Evolutionary conservation across 495 filamentous ascomycete genomes (phyloP), one percentile per base, ranked within the genome.

Genomic region (Trypethelium eluteriae): DNA sequence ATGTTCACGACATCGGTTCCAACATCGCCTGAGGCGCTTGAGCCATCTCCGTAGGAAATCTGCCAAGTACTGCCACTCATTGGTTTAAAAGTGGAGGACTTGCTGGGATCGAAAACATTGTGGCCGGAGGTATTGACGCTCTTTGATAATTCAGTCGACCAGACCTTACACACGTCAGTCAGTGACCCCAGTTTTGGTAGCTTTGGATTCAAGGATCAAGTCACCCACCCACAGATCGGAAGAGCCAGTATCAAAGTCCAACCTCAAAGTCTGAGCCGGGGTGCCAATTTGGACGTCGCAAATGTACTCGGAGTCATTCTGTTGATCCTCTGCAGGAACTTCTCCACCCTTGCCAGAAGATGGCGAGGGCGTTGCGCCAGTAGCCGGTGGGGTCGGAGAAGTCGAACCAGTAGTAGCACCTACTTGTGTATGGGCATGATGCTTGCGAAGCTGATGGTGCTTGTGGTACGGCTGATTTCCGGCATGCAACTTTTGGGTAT

Each of bases 171-270:
- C 3, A 35, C 9, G 53, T 53, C 36, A 59, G 36, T 36, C 4
- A 36, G 6, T 9, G 7, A 10, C 10, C 53, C 36, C 3, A 36
- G 36, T 35, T 3, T 10, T 36, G 5, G 5, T 59, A 35, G 7
- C 10, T 35, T 34, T 11, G 36, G 18, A 7, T 34, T 2, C 7
- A 34, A 9, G 32, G 10, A 36, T 34, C 5, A 35, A 32, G 5
- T 59, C 3, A 59, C 53, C 56, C 36, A 93, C 88, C 90, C 88
- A 93, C 47, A 91, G 80, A 81, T 92, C 89, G 6, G 86, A 80
- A 56, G 87, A 89, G 11, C 88, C 90, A 38, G 89, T 91, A 75
- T 93, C 89, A 69, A 92, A 90, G 72, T 91, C 86, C 61, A 92
- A 72, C 62, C 78, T 82, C 65, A 91, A 63, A 47, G 76, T 86